phyloP scores from a whole-genome alignment of 1,284 basidiomycete genomes.

The Chalciporus sp. region DNA sequence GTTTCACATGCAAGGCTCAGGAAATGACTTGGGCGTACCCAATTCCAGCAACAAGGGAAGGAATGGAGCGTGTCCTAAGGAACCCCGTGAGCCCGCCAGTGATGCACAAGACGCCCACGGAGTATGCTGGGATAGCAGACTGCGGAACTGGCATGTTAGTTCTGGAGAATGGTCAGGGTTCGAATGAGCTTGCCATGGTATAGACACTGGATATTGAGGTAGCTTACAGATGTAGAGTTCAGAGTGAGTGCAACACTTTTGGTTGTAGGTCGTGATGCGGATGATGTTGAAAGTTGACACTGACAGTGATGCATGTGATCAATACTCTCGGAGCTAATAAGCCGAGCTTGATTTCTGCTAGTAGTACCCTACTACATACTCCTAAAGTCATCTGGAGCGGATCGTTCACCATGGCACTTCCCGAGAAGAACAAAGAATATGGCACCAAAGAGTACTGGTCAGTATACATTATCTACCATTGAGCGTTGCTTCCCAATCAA shows the following conservation, averaged over 20 bases:
- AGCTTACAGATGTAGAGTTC: constrained; percentile 24
- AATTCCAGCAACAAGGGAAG: constrained; percentile 80
- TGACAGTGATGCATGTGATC: background rate
- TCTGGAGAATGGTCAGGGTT: constrained; percentile 3
- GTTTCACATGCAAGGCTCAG: background rate
- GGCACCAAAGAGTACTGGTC: constrained; percentile 33
- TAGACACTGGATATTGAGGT: constrained; percentile 11
- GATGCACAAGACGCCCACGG: constrained; percentile 78
- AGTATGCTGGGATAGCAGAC: constrained; percentile 82
- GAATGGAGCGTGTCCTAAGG: constrained; percentile 68
- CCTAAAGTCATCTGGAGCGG: too few species aligned
- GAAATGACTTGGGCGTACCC: constrained; percentile 45
- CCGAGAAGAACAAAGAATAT: constrained; percentile 29
- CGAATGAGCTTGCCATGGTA: constrained; percentile 34
- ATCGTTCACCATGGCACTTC: constrained; percentile 17
- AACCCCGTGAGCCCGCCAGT: constrained; percentile 78
- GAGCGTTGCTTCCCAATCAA: background rate
- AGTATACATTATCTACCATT: constrained; percentile 2
- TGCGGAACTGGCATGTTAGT: constrained; percentile 39
- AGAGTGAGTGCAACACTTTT: too few species aligned
- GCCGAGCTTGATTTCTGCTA: too few species aligned
- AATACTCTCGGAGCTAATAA: too few species aligned
- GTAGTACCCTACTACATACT: too few species aligned
- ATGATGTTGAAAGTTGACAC: too few species aligned
- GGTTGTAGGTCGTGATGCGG: too few species aligned